Conservation (phyloP, 768 basidiomycete species). For the Fistulinella prunicolor region DNA sequence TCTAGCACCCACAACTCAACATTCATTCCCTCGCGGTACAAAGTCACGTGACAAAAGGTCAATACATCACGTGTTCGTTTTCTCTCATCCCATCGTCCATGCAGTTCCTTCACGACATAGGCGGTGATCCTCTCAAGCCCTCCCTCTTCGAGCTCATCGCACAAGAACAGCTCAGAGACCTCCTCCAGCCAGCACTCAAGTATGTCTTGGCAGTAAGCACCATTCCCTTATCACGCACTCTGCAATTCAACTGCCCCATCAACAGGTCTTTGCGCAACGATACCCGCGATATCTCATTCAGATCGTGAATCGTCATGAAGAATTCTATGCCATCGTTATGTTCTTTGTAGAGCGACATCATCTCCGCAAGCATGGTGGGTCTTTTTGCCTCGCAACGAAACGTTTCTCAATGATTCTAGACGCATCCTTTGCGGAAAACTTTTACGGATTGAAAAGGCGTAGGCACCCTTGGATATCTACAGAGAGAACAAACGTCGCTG, state of each 20-base stretch:
- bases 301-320: slow-evolving; percentile 93
- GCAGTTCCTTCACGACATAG: slow-evolving; percentile 82
- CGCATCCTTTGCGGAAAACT: slow-evolving; percentile 93
- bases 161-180: slow-evolving; percentile 88
- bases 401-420: slow-evolving; percentile 44
- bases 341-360: slow-evolving; percentile 89
- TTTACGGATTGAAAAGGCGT: slow-evolving; percentile 88
- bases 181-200: slow-evolving; percentile 91
- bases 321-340: slow-evolving; percentile 90
- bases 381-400: neutral
- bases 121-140: slow-evolving; percentile 69
- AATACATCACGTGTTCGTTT: slow-evolving; percentile 22
- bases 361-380: slow-evolving; percentile 78
- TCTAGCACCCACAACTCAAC: too few species aligned
- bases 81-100: slow-evolving; percentile 34
- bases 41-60: slow-evolving; percentile 28
- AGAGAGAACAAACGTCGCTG: slow-evolving; percentile 63
- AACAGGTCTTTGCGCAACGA: slow-evolving; percentile 88
- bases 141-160: slow-evolving; percentile 90
- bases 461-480: slow-evolving; percentile 68
- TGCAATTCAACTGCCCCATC: neutral
- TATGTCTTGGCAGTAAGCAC: slow-evolving; percentile 83
- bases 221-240: neutral
- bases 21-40: neutral
- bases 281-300: slow-evolving; percentile 91